Conservation (phyloP, 2,329 filamentous ascomycete species). For the Dactylellina cionopaga region DNA sequence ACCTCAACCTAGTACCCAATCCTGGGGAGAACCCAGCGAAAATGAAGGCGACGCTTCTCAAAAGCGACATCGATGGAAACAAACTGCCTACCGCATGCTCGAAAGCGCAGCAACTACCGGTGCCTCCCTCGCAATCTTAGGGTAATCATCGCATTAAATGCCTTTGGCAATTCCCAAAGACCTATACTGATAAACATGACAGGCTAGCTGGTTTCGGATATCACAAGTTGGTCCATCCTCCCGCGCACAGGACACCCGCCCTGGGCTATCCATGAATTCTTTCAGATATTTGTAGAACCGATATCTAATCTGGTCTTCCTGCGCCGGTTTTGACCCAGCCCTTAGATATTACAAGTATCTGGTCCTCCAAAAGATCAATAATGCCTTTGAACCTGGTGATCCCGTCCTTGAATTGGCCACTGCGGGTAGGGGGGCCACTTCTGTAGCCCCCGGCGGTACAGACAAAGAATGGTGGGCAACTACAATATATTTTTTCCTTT, state of each 20-base stretch:
- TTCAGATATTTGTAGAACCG: background rate
- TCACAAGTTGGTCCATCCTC: conserved; percentile 67
- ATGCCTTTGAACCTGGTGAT: conserved; percentile 90
- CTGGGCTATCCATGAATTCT: background rate
- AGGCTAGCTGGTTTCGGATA: conserved; percentile 76
- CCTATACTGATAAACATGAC: background rate
- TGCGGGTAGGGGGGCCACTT: conserved; percentile 46
- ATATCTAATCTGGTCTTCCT: conserved; percentile 47
- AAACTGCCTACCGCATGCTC: conserved; percentile 70
- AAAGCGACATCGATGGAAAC: conserved; percentile 35
- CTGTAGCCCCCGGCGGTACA: conserved; percentile 41
- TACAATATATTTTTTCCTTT: conserved; percentile 23
- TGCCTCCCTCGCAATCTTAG: conserved; percentile 77
- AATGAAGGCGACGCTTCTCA: conserved; percentile 18
- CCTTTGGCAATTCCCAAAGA: conserved; percentile 20
- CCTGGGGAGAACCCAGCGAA: conserved; percentile 40
- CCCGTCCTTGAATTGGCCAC: conserved; percentile 85
- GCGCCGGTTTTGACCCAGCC: conserved; percentile 64
- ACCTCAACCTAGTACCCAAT: conserved; percentile 55
- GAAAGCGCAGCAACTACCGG: conserved; percentile 80
- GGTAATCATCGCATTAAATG: conserved; percentile 65
- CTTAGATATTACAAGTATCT: conserved; percentile 79
- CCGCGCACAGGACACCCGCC: background rate
- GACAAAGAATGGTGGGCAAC: conserved; percentile 59
- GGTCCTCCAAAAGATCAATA: conserved; percentile 90